Conservation (phyloP, 73 alveolate genomes). For the Tetrahymena thermophila region DNA sequence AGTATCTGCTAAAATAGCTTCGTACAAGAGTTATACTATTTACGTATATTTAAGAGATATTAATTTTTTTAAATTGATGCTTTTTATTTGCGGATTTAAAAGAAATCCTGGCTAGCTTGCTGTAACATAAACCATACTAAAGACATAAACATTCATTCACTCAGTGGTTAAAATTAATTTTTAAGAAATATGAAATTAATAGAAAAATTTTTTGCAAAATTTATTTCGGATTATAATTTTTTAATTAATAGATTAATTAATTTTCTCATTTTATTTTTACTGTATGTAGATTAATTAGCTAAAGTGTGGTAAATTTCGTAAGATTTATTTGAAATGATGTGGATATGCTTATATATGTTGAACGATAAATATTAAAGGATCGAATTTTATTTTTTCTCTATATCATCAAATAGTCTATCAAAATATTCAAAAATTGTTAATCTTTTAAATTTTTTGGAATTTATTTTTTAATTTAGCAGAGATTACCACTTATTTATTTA, state of each 20-base stretch:
- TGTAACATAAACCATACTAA: neutral
- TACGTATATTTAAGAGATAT: neutral
- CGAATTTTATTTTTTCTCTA: neutral
- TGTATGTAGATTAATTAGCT: neutral
- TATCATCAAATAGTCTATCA: neutral
- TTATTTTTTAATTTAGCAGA: neutral
- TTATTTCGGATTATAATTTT: neutral
- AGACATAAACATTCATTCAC: neutral
- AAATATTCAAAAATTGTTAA: too few relatives aligned
- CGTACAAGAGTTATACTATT: neutral
- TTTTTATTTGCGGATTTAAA: too few relatives aligned
- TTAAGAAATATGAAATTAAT: neutral
- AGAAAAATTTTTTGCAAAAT: neutral
- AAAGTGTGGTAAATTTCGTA: neutral
- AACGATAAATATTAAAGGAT: neutral
- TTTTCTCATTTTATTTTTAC: neutral
- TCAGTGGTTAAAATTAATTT: neutral
- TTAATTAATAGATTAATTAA: too few relatives aligned
- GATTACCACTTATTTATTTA: neutral
- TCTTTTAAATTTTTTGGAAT: too few relatives aligned
- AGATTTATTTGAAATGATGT: too few relatives aligned
- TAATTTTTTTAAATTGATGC: too few relatives aligned
- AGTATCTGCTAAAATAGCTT: neutral
- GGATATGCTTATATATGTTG: neutral
- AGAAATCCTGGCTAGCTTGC: neutral